Conservation (phyloP, 2,329 filamentous ascomycete genomes). For the Dactylellina drechsleri region DNA sequence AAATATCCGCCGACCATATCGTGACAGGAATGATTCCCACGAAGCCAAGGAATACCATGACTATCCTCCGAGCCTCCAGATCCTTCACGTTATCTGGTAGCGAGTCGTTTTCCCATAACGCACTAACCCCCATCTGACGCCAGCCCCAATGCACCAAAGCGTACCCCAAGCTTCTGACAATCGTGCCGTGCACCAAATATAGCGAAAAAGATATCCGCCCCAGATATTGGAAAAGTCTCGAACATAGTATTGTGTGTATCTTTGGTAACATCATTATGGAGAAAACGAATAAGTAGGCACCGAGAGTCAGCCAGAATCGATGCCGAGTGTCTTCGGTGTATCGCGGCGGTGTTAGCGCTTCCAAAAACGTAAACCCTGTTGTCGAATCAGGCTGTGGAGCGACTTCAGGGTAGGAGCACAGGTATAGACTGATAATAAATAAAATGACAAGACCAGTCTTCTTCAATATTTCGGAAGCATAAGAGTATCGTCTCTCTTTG, state of each 20-base stretch:
- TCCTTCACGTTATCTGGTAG: slow-evolving; percentile 1
- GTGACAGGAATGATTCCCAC: slow-evolving; percentile 12
- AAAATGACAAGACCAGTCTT: background rate
- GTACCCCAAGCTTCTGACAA: slow-evolving; percentile 71
- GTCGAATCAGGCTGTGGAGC: background rate
- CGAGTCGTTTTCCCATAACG: slow-evolving; percentile 3
- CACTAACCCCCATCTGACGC: slow-evolving; percentile 15
- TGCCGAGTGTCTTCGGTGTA: background rate
- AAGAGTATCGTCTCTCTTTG: background rate
- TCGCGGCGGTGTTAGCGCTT: slow-evolving; percentile 1
- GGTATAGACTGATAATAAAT: slow-evolving; percentile 16
- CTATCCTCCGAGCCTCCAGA: slow-evolving; percentile 11
- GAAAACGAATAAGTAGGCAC: slow-evolving; percentile 17
- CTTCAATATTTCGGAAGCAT: slow-evolving; percentile 5
- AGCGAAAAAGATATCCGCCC: slow-evolving; percentile 72
- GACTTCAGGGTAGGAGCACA: slow-evolving; percentile 36
- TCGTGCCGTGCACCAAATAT: slow-evolving; percentile 73
- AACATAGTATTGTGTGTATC: slow-evolving; percentile 31
- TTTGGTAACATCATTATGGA: slow-evolving; percentile 23
- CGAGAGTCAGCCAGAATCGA: slow-evolving; percentile 21
- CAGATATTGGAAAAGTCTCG: slow-evolving; percentile 69
- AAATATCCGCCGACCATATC: slow-evolving; percentile 70
- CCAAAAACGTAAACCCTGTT: slow-evolving; percentile 27
- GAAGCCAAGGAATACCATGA: slow-evolving; percentile 13
- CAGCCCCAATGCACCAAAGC: slow-evolving; percentile 62